A percentile compares a stretch with the other conserved stretches of the same genome.
Conservation (phyloP, 495 filamentous ascomycete species). For the Daldinia caldariorum region DNA sequence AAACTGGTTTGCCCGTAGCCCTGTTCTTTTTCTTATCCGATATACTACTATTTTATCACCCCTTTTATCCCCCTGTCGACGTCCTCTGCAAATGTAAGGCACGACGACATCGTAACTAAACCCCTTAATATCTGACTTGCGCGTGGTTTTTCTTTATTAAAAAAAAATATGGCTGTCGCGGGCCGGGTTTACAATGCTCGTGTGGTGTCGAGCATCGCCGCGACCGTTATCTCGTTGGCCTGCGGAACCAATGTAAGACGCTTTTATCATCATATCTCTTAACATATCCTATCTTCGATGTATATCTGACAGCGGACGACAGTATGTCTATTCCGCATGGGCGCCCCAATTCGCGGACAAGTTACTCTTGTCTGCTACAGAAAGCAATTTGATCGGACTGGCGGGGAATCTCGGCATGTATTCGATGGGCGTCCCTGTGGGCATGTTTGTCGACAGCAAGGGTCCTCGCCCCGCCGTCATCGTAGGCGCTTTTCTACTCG, state of each 20-base stretch:
- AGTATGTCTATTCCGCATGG: conserved; percentile 99
- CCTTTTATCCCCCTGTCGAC: conserved; percentile 44
- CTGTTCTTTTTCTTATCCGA: background rate
- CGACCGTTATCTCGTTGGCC: conserved; percentile 84
- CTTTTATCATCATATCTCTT: background rate
- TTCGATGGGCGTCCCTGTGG: conserved; percentile 86
- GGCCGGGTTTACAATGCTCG: conserved; percentile 63
- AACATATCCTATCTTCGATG: conserved; percentile 12
- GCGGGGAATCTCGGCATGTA: conserved; percentile 98
- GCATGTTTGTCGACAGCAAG: conserved; percentile 83
- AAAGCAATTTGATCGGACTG: conserved; percentile 88
- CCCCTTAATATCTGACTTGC: conserved; percentile 25
- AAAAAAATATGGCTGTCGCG: conserved; percentile 48
- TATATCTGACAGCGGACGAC: conserved; percentile 16
- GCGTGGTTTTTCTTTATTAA: background rate
- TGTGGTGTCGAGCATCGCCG: conserved; percentile 82
- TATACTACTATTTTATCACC: background rate
- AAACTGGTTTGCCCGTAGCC: conserved; percentile 22
- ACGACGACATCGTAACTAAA: conserved; percentile 41
- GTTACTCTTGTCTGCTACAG: conserved; percentile 85
- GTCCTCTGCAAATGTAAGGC: conserved; percentile 31
- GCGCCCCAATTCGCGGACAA: conserved; percentile 90
- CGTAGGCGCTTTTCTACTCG: conserved; percentile 74
- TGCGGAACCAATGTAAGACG: conserved; percentile 88
- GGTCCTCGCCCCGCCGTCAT: conserved; percentile 82